These are phyloP conservation scores for Nepenthes mirabilis DNA, from an alignment of 148 eudicot species.

Conservation along the genomic window DNA sequence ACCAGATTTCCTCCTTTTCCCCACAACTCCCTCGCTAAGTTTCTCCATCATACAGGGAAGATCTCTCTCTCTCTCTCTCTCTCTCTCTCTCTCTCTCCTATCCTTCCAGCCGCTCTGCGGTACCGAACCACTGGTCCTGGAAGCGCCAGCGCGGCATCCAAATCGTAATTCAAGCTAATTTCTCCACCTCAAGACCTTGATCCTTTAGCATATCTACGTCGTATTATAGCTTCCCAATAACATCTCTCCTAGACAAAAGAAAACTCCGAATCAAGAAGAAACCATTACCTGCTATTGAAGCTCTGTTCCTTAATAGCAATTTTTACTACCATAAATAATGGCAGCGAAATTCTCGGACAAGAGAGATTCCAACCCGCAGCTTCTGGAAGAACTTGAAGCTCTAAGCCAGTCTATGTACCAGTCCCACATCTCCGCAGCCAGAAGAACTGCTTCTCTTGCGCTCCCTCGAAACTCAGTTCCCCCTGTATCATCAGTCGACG, in stretches of 20 bases:
- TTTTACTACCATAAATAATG: constrained; percentile 11
- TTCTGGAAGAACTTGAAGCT: constrained; percentile 70
- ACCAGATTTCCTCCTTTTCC: too few relatives aligned
- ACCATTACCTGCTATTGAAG: neutral
- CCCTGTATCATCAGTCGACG: constrained; percentile 31
- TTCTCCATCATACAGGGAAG: too few relatives aligned
- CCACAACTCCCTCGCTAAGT: too few relatives aligned
- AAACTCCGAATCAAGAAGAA: neutral
- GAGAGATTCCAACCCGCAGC: constrained; percentile 49
- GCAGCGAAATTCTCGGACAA: constrained; percentile 19
- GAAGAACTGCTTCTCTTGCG: constrained; percentile 72
- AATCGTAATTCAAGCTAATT: constrained; percentile 25
- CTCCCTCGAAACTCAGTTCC: constrained; percentile 57
- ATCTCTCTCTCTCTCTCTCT: constrained; percentile 1
- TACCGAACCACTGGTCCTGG: constrained; percentile 33
- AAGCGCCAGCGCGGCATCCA: constrained; percentile 26
- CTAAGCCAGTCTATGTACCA: constrained; percentile 67
- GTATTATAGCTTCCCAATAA: constrained; percentile 5
- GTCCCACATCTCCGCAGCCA: constrained; percentile 27
- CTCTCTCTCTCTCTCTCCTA: constrained; percentile 9
- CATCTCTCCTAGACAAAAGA: neutral
- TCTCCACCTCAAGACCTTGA: constrained; percentile 30
- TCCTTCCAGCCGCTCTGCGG: constrained; percentile 26
- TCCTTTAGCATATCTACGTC: constrained; percentile 1
- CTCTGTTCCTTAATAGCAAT: neutral